Base-by-base conservation (phyloP, 202 grass and related monocot genomes). In the Eragrostis tef region DNA sequence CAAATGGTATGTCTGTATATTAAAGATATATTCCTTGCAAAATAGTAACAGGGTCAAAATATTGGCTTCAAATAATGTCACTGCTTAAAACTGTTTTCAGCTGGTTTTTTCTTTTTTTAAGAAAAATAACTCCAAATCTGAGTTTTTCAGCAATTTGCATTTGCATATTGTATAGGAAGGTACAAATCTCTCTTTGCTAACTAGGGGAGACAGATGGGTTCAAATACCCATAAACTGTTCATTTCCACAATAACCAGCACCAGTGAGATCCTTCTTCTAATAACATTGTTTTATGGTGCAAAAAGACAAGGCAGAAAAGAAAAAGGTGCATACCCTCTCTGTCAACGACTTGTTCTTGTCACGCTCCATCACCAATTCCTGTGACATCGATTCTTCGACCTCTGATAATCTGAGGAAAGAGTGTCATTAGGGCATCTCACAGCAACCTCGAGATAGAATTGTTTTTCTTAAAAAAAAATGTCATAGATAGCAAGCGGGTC, bases 321-420 rank as follows among this genome's bases (percentile, higher is more conserved):
- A 64, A 62, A 50, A 82, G 46, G 8, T 20, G 19, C 82, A 15
- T 91, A 98, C 96, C 83, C 92, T 90, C 68, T 95, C 92, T 75
- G 85, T 85, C 43, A 98, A 49, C 70, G 76, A 87, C 83, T 89
- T 93, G 26, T 85, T 91, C 70, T 80, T 93, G 74, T 98, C 90
- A 71, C 60, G 84, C 78, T 91, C 92, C 7, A 84, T 72, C 68
- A 88, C 85, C 80, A 95, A 41, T 64, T 95, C 88, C 25, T 94
- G 88, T 14, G 52, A 79, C 73, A 87, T 81, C 45, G 86, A 86
- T 75, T 84, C 60, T 84, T 98, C 92, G 48, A 86, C 43, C 11
- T 19, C 83, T 60, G 75, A 71, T 83, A 87, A 91, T 70, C 93
- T 94, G 67, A 82, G 36, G 46, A 52, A 70, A 74, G 31, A 86